Evolutionary conservation across 257 asterid species (phyloP).

Genomic region (Nicotiana noctiflora): DNA sequence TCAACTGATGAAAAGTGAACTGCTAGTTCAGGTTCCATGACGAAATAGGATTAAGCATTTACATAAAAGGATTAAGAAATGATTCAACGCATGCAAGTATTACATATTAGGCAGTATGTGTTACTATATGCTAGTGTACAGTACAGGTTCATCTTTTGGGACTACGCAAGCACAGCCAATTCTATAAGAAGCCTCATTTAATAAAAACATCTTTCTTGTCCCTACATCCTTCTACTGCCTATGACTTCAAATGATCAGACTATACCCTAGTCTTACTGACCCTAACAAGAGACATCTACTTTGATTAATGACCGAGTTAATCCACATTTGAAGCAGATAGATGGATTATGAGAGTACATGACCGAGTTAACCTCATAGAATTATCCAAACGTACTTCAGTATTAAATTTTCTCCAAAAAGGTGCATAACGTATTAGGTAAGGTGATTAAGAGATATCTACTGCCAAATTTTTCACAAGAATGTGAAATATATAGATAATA

Average conservation of each 20-base stretch:
- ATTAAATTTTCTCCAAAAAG: not conserved
- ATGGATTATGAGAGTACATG: not conserved
- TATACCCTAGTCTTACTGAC: not conserved
- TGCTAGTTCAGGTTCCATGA: not conserved
- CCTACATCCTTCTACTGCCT: not conserved
- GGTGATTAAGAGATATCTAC: not conserved
- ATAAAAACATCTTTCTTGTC: not conserved
- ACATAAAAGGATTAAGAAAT: not conserved
- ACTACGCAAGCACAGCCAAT: not conserved
- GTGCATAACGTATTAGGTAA: not conserved
- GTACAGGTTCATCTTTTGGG: not conserved
- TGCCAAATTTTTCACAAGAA: not conserved
- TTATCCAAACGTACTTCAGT: not conserved
- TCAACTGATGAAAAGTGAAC: not conserved
- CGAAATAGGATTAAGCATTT: not conserved
- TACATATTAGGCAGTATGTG: not conserved
- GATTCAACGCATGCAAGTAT: not conserved
- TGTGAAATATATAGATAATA: not conserved
- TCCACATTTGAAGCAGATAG: not conserved
- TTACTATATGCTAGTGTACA: not conserved
- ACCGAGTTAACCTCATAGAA: not conserved
- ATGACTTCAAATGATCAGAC: not conserved
- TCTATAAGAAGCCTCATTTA: not conserved
- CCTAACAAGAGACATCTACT: not conserved
- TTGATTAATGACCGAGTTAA: not conserved